Conservation (phyloP, 306 rosid species). For the Glycine latifolia region DNA sequence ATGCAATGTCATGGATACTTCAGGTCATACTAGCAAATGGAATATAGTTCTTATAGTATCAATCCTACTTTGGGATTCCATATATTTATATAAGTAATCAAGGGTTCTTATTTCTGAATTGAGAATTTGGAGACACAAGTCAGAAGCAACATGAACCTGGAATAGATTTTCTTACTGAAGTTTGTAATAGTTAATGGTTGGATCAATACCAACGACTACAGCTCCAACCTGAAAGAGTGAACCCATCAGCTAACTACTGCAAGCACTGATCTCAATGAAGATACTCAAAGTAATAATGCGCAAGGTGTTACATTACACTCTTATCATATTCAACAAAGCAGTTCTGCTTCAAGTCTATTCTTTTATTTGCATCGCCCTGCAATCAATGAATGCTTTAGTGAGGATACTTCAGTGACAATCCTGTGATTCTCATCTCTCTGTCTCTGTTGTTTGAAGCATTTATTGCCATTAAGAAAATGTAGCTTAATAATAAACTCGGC, state of each 20-base stretch:
- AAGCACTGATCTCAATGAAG: slow-evolving; percentile 40
- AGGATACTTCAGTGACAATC: slow-evolving; percentile 39
- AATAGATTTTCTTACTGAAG: slow-evolving; percentile 77
- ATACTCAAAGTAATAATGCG: slow-evolving; percentile 41
- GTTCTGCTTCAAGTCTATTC: slow-evolving; percentile 59
- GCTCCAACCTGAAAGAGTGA: slow-evolving; percentile 87
- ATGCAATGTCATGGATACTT: slow-evolving; percentile 11
- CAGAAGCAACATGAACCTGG: slow-evolving; percentile 21
- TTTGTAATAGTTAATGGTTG: slow-evolving; percentile 85
- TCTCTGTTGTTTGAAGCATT: slow-evolving; percentile 7
- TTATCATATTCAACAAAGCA: slow-evolving; percentile 79
- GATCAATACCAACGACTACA: slow-evolving; percentile 95
- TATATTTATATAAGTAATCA: slow-evolving; percentile 15
- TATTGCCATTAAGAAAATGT: slow-evolving; percentile 23
- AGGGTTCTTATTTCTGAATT: slow-evolving; percentile 36
- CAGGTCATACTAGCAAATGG: slow-evolving; percentile 18
- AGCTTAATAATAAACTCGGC: slow-evolving; percentile 23
- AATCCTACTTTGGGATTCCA: slow-evolving; percentile 3
- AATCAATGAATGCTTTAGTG: slow-evolving; percentile 50
- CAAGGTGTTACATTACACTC: slow-evolving; percentile 73
- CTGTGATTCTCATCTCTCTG: slow-evolving; percentile 30
- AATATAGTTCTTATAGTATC: slow-evolving; percentile 15
- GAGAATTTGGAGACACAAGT: slow-evolving; percentile 27
- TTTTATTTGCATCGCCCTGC: slow-evolving; percentile 85
- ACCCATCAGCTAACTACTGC: slow-evolving; percentile 42